These are phyloP conservation scores for Spathaspora sp. DNA, from an alignment of 1,139 yeast genomes.

Conservation along the genomic window DNA sequence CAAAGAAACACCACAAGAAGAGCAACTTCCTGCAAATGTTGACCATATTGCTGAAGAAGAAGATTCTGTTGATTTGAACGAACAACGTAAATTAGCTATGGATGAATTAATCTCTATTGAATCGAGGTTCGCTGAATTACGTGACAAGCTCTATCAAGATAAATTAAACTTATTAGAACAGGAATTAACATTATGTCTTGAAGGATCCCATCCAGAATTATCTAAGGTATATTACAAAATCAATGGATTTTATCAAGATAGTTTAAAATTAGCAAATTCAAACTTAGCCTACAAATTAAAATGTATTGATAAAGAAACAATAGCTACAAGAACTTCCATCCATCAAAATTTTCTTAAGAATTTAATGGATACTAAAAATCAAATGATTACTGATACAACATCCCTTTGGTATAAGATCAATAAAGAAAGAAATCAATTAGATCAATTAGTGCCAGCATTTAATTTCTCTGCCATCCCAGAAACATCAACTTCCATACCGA, in stretches of 20 bases:
- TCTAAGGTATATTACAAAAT: slow-evolving; percentile 67
- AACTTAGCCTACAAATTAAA: slow-evolving; percentile 70
- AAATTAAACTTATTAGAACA: slow-evolving; percentile 73
- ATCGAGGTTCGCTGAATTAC: slow-evolving; percentile 75
- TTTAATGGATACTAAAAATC: slow-evolving; percentile 64
- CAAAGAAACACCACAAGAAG: slow-evolving; percentile 13
- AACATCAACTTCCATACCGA: slow-evolving; percentile 14
- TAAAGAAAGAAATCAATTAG: slow-evolving; percentile 84
- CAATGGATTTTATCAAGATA: slow-evolving; percentile 67
- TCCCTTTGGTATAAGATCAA: slow-evolving; percentile 91
- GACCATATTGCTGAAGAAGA: slow-evolving; percentile 25
- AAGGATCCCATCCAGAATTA: slow-evolving; percentile 88
- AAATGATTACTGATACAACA: slow-evolving; percentile 72
- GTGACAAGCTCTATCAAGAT: slow-evolving; percentile 76
- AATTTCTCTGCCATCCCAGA: slow-evolving; percentile 37
- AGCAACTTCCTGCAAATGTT: no score
- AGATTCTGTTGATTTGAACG: slow-evolving; percentile 46
- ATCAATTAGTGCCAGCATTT: slow-evolving; percentile 57
- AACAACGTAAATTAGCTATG: slow-evolving; percentile 61
- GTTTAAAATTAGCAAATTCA: slow-evolving; percentile 64
- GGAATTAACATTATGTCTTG: slow-evolving; percentile 82
- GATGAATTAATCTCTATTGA: slow-evolving; percentile 75
- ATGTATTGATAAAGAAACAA: slow-evolving; percentile 78
- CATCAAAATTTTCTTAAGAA: slow-evolving; percentile 83
- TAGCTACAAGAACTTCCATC: slow-evolving; percentile 73